These are phyloP conservation scores for Punica granatum DNA, from an alignment of 345 rosid genomes.

Conservation along the genomic window DNA sequence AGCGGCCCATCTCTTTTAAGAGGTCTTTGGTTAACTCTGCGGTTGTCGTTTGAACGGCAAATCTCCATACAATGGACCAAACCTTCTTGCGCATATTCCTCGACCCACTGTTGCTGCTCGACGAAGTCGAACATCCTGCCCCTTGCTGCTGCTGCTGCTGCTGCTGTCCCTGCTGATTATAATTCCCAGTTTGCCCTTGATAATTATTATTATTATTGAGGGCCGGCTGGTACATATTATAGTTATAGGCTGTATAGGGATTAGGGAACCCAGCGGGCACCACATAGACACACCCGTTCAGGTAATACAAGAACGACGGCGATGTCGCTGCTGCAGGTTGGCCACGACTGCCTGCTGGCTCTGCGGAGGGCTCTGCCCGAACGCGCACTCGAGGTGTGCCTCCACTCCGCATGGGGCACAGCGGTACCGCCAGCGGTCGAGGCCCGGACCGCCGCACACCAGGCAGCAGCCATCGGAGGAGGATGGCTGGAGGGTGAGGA, in stretches of 20 bases:
- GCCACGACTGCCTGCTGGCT: not conserved
- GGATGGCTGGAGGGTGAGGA: conserved; percentile 17
- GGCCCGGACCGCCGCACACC: conserved; percentile 23
- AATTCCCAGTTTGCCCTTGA: not conserved
- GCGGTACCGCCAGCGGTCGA: conserved; percentile 29
- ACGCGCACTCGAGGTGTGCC: conserved; percentile 30
- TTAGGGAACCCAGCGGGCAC: not conserved
- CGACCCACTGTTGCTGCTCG: not conserved
- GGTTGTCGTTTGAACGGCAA: not conserved
- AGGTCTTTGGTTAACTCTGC: not conserved
- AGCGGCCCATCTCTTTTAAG: no score
- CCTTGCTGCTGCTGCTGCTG: not conserved
- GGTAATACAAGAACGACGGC: no score
- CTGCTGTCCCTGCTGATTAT: no score
- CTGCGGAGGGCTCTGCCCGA: not conserved
- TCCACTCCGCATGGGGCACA: conserved; percentile 26
- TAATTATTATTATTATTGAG: not conserved
- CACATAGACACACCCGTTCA: not conserved
- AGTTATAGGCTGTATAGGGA: not conserved
- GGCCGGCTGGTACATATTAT: not conserved
- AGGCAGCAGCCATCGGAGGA: conserved; percentile 11
- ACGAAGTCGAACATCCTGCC: not conserved
- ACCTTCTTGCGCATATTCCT: not conserved
- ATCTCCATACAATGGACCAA: not conserved
- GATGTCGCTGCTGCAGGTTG: not conserved